Evolutionary conservation across 768 basidiomycete genomes (phyloP).

Genomic region (Leucogyrophana mollusca): DNA sequence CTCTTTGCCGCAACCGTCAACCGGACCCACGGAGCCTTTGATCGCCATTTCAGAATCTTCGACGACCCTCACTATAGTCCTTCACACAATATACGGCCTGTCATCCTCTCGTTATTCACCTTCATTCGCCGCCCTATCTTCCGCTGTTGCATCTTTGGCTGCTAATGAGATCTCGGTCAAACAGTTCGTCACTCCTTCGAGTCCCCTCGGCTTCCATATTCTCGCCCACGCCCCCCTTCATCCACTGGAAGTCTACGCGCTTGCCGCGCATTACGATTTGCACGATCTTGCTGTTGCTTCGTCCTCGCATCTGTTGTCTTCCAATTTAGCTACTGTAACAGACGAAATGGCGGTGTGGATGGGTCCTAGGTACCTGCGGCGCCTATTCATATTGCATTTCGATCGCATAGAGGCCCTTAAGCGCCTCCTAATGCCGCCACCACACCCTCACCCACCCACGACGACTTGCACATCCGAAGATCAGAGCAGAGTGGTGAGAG

Average conservation of each 20-base stretch:
- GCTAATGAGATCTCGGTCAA: too few relatives aligned
- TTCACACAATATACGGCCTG: too few relatives aligned
- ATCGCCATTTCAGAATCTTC: too few relatives aligned
- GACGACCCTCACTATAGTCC: too few relatives aligned
- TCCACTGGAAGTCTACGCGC: neutral
- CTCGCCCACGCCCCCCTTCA: too few relatives aligned
- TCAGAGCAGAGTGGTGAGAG: slow-evolving; percentile 34
- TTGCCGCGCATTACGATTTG: neutral
- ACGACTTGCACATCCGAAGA: slow-evolving; percentile 22
- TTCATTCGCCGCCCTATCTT: too few relatives aligned
- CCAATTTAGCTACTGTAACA: neutral
- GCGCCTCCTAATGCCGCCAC: slow-evolving; percentile 12
- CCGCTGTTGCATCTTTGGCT: too few relatives aligned
- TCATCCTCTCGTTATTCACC: too few relatives aligned
- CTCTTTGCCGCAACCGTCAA: too few relatives aligned
- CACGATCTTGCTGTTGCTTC: slow-evolving; percentile 2
- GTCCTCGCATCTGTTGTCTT: neutral
- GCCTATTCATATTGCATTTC: neutral
- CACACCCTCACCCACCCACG: slow-evolving; percentile 16
- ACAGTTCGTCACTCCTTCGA: too few relatives aligned
- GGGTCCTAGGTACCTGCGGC: neutral
- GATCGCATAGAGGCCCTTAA: neutral
- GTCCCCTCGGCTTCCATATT: too few relatives aligned
- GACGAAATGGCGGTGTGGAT: slow-evolving; percentile 2
- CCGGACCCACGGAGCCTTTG: too few relatives aligned